phyloP scores from a whole-genome alignment of 352 stramenopile species.

The Globisporangium barbulae region DNA sequence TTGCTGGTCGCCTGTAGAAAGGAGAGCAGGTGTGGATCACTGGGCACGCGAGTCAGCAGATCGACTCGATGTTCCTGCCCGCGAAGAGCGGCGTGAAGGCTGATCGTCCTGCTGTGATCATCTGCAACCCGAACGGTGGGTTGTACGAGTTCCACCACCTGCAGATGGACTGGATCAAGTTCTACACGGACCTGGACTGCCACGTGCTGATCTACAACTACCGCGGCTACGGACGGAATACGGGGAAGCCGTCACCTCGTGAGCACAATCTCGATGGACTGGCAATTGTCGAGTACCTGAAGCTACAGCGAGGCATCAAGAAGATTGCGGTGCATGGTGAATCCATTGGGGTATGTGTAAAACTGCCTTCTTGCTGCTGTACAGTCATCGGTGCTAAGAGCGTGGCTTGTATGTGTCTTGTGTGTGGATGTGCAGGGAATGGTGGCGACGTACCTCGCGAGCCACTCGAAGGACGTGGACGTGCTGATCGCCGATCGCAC shows the following conservation, averaged over 20 bases:
- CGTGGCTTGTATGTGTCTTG: not conserved
- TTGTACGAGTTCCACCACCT: constrained; percentile 88
- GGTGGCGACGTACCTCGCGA: constrained; percentile 67
- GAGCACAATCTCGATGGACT: constrained; percentile 66
- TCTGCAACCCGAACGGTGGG: constrained; percentile 85
- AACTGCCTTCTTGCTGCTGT: not conserved
- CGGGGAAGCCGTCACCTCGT: constrained; percentile 51
- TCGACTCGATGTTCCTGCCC: constrained; percentile 83
- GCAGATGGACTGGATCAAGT: constrained; percentile 89
- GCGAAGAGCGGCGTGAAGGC: constrained; percentile 28
- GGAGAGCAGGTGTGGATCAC: constrained; percentile 82
- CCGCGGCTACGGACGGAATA: constrained; percentile 76
- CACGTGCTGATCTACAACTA: constrained; percentile 88
- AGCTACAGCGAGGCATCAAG: constrained; percentile 39
- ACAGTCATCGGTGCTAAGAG: not conserved
- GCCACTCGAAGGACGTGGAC: constrained; percentile 52
- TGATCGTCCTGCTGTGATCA: constrained; percentile 52
- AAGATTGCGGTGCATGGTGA: constrained; percentile 79
- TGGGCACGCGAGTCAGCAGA: constrained; percentile 49
- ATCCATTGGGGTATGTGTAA: constrained; percentile 55
- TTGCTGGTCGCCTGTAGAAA: constrained; percentile 28
- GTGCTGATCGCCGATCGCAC: constrained; percentile 79
- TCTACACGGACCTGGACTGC: constrained; percentile 78
- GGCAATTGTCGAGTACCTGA: constrained; percentile 74
- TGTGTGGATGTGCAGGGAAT: constrained; percentile 31